Conservation (phyloP, 345 rosid genomes). For the Cardiospermum halicacabum region DNA sequence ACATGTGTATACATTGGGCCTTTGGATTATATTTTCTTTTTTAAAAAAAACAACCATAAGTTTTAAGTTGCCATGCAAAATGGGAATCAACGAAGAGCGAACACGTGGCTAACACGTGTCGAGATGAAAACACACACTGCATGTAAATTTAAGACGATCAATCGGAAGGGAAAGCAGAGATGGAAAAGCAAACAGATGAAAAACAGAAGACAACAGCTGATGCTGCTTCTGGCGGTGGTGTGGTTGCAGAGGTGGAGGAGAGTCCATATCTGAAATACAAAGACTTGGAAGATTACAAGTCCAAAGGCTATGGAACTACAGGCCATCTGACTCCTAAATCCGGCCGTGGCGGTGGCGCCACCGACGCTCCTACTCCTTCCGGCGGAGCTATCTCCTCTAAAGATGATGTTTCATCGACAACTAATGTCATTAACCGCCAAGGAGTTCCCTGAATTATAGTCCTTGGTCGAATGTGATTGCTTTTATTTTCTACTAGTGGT, state of each 20-base stretch:
- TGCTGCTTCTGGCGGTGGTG: neutral
- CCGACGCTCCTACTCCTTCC: constrained; percentile 68
- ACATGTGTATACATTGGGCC: no score
- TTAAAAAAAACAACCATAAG: no score
- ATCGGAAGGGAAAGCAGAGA: neutral
- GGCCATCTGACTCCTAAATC: constrained; percentile 51
- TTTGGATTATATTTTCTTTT: no score
- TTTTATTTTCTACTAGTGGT: no score
- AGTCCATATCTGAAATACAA: constrained; percentile 36
- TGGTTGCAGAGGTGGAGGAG: constrained; percentile 21
- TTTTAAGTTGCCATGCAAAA: constrained; percentile 13
- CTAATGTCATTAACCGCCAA: constrained; percentile 26
- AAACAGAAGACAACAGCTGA: no score
- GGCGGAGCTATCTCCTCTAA: constrained; percentile 30
- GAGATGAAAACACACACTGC: no score
- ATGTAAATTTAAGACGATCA: neutral
- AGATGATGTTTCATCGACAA: constrained; percentile 10
- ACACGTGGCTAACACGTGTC: constrained; percentile 24
- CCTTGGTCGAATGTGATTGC: no score
- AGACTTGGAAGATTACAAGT: constrained; percentile 51
- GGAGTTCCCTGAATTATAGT: constrained; percentile 22
- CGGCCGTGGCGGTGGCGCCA: constrained; percentile 57
- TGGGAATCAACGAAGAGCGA: neutral
- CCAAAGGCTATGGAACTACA: constrained; percentile 47
- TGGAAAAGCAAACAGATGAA: constrained; percentile 14